Evolutionary conservation across 2,329 filamentous ascomycete species (phyloP).

Genomic region (Fusarium siculi): DNA sequence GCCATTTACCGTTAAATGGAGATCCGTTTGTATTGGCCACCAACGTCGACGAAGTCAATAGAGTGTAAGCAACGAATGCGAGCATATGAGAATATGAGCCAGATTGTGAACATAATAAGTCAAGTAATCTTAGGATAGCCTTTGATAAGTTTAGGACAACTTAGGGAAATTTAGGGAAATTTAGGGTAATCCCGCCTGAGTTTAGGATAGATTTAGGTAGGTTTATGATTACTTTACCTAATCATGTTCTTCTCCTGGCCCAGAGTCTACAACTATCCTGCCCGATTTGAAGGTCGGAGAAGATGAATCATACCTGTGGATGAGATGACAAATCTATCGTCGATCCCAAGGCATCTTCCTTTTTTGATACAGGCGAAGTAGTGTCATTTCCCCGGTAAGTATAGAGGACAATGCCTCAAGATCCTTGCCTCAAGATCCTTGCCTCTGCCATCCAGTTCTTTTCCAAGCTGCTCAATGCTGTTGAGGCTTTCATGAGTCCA

Average conservation of each 20-base stretch:
- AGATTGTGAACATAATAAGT: not conserved
- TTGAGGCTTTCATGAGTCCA: not conserved
- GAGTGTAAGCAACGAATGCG: not conserved
- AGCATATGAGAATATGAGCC: not conserved
- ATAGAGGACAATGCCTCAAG: not conserved
- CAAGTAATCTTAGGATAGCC: not conserved
- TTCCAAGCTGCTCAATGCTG: not conserved
- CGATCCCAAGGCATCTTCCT: not conserved
- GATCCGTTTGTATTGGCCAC: not conserved
- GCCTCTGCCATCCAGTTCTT: not conserved
- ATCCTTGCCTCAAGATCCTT: not conserved
- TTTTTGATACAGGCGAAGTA: not conserved
- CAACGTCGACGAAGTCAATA: not conserved
- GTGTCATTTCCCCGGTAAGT: not conserved
- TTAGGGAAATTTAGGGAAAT: not conserved
- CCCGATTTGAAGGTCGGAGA: not conserved
- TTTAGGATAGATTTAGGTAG: not conserved
- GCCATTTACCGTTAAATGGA: not conserved
- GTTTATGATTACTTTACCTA: not conserved
- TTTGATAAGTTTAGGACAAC: not conserved
- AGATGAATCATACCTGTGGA: not conserved
- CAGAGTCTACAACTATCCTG: not conserved
- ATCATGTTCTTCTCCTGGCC: not conserved
- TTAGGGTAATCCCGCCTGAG: not conserved
- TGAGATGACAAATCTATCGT: not conserved